A percentile compares a stretch with the other conserved stretches of the same genome.
Evolutionary conservation across 805 yeast genomes (phyloP).

Genomic region (Ascoidea rubescens): DNA sequence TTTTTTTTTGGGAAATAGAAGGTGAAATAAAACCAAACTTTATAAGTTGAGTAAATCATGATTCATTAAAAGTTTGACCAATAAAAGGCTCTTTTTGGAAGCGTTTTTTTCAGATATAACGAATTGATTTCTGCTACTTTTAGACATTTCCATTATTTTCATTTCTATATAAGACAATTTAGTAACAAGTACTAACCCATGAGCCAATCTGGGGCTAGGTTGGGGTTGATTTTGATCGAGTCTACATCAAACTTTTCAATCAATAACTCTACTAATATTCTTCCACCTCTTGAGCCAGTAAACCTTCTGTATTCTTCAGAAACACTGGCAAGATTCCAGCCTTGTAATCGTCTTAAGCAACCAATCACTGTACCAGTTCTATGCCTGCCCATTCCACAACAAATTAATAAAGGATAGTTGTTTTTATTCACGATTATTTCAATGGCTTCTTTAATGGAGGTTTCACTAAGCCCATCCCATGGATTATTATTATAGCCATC

Average conservation of each 20-base stretch:
- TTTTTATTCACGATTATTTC: conserved; percentile 57
- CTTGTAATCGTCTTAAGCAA: conserved; percentile 80
- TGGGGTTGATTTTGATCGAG: conserved; percentile 26
- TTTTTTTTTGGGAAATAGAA: no score
- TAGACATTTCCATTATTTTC: no score
- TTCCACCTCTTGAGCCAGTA: conserved; percentile 85
- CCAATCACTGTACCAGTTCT: conserved; percentile 96
- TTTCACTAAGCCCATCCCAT: conserved; percentile 90
- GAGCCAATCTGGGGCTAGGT: conserved; percentile 34
- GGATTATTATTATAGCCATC: conserved; percentile 75
- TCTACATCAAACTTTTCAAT: conserved; percentile 58
- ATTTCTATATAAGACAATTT: background rate
- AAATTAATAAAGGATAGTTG: conserved; percentile 77
- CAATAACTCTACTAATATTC: conserved; percentile 80
- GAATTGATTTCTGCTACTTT: no score
- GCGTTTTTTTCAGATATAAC: no score
- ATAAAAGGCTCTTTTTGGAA: no score
- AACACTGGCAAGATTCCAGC: conserved; percentile 93
- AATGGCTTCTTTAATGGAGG: conserved; percentile 65
- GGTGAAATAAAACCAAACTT: no score
- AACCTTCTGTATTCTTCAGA: conserved; percentile 90
- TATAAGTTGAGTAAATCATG: no score
- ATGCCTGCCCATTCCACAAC: conserved; percentile 98
- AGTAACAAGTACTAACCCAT: conserved; percentile 12
- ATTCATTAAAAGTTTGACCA: no score